A percentile compares a stretch with the other conserved stretches of the same genome.
Conservation (phyloP, 2,329 filamentous ascomycete genomes). For the Alternaria burnsii region DNA sequence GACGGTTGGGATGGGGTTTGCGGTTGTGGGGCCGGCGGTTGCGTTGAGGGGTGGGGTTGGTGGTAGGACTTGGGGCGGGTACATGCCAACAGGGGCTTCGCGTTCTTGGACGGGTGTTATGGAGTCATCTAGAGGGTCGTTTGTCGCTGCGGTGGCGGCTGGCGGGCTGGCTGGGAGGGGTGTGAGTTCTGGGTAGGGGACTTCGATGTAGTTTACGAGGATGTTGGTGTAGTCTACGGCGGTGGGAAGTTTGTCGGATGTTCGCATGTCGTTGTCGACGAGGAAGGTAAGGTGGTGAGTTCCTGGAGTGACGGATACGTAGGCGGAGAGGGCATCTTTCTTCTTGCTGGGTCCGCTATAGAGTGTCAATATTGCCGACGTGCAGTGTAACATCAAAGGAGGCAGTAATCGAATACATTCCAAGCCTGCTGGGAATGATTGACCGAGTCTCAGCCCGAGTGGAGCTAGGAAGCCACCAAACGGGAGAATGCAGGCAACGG, state of each 20-base stretch:
- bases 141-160: constrained; percentile 1
- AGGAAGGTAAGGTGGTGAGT: constrained; percentile 98
- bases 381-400: constrained; percentile 39
- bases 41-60: constrained; percentile 48
- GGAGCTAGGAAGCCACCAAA: not conserved
- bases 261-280: constrained; percentile 92
- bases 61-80: constrained; percentile 52
- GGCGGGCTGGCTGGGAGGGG: constrained; percentile 41
- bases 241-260: constrained; percentile 85
- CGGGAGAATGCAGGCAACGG: too few species aligned
- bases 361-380: constrained; percentile 39
- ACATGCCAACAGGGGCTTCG: constrained; percentile 34
- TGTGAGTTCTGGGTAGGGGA: constrained; percentile 75
- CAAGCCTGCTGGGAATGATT: not conserved
- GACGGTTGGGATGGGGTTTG: constrained; percentile 34
- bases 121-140: constrained; percentile 28
- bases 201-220: constrained; percentile 97
- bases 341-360: constrained; percentile 53
- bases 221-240: constrained; percentile 98
- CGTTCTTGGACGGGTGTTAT: constrained; percentile 38
- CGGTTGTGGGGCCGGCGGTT: constrained; percentile 44
- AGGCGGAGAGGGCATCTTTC: constrained; percentile 73
- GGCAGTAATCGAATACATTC: constrained; percentile 13
- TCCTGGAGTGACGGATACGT: constrained; percentile 84
- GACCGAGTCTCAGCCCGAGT: not conserved